Evolutionary conservation across 2,329 filamentous ascomycete species (phyloP).

Genomic region (Raffaelea albimanens): DNA sequence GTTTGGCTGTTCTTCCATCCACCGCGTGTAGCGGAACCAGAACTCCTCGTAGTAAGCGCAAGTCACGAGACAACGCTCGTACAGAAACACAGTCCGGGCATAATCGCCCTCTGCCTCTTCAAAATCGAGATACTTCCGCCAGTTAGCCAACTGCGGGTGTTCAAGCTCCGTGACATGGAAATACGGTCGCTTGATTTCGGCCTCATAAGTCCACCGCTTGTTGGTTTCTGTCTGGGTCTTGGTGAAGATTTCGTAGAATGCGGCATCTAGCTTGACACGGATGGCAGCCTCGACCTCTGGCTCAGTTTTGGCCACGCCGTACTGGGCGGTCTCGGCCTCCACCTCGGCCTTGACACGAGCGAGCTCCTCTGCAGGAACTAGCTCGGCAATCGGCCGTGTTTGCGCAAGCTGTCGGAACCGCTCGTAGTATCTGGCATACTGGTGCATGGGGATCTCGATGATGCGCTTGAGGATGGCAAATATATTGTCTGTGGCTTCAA

Average conservation of each 20-base stretch:
- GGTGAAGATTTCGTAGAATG: conserved; percentile 73
- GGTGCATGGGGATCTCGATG: conserved; percentile 86
- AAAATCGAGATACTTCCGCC: conserved; percentile 94
- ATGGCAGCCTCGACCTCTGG: conserved; percentile 77
- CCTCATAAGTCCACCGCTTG: conserved; percentile 91
- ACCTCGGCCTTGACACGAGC: conserved; percentile 63
- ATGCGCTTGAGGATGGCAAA: conserved; percentile 76
- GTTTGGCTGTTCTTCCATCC: conserved; percentile 73
- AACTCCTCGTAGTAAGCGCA: conserved; percentile 96
- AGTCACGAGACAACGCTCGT: conserved; percentile 87
- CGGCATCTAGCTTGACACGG: conserved; percentile 66
- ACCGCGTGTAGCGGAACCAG: conserved; percentile 93
- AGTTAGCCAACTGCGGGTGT: conserved; percentile 74
- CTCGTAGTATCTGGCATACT: conserved; percentile 92
- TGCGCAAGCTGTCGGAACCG: conserved; percentile 73
- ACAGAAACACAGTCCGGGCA: conserved; percentile 67
- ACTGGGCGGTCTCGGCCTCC: conserved; percentile 50
- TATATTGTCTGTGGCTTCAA: conserved; percentile 75
- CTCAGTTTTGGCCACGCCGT: conserved; percentile 47
- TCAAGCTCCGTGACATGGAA: conserved; percentile 95
- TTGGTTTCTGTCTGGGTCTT: conserved; percentile 79
- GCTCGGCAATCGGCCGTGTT: conserved; percentile 59
- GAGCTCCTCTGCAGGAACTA: conserved; percentile 61
- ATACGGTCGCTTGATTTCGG: conserved; percentile 89
- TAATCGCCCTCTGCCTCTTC: conserved; percentile 80